A percentile compares a stretch with the other conserved stretches of the same genome.
Evolutionary conservation across 2,329 filamentous ascomycete species (phyloP).

Genomic region (Stemphylium lycopersici): DNA sequence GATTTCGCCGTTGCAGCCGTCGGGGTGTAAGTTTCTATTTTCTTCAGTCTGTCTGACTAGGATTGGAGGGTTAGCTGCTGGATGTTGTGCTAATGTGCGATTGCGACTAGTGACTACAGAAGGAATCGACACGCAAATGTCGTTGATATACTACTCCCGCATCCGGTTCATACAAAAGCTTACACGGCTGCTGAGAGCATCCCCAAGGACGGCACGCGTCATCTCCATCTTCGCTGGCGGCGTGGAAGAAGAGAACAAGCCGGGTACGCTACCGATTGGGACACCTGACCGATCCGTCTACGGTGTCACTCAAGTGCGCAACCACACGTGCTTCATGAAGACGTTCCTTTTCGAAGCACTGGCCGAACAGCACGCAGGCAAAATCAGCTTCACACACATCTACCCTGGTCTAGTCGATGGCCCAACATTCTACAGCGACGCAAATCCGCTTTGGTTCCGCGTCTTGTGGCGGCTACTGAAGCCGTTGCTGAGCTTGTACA

Average conservation of each 20-base stretch:
- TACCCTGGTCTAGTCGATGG: constrained; percentile 44
- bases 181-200: constrained; percentile 41
- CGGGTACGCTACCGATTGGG: constrained; percentile 38
- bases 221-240: constrained; percentile 46
- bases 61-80: no score
- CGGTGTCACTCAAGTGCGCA: constrained; percentile 34
- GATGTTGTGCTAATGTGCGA: constrained; percentile 48
- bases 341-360: constrained; percentile 39
- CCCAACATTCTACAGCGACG: constrained; percentile 30
- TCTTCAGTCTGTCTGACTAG: constrained; percentile 4
- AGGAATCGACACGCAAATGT: constrained; percentile 44
- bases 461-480: constrained; percentile 31
- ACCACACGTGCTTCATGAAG: constrained; percentile 41
- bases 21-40: constrained; percentile 48
- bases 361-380: constrained; percentile 28
- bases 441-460: constrained; percentile 40
- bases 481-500: constrained; percentile 30
- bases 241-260: constrained; percentile 34
- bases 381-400: constrained; percentile 40
- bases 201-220: constrained; percentile 28
- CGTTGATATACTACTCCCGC: constrained; percentile 47
- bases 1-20: constrained; percentile 46
- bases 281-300: constrained; percentile 27
- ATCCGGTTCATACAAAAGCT: constrained; percentile 49
- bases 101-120: constrained; percentile 41